Conservation (phyloP, 345 rosid species). For the Gossypium mustelinum region DNA sequence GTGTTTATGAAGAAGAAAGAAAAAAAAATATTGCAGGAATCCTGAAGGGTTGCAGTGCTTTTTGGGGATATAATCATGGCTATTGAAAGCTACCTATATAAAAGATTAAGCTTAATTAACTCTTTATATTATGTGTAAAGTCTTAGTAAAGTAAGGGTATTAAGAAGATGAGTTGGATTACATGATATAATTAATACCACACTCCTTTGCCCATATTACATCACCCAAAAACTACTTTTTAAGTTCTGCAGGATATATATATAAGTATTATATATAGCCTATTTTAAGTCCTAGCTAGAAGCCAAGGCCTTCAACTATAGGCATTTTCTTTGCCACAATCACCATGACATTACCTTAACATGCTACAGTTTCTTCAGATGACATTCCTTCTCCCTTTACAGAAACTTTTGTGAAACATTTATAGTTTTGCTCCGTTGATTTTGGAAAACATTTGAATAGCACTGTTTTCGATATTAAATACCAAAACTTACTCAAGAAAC, state of each 20-base stretch:
- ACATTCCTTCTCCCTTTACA: not conserved
- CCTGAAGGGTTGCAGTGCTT: conserved; percentile 48
- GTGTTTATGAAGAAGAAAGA: conserved; percentile 15
- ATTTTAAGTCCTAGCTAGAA: conserved; percentile 1
- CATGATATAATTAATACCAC: conserved; percentile 28
- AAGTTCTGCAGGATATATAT: not conserved
- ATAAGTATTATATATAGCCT: not conserved
- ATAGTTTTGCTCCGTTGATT: not conserved
- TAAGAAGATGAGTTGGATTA: conserved; percentile 33
- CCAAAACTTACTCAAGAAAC: not conserved
- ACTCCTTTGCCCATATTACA: not conserved
- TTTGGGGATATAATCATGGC: conserved; percentile 49
- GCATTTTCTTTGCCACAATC: conserved; percentile 6
- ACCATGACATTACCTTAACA: conserved; percentile 10
- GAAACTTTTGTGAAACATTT: conserved; percentile 4
- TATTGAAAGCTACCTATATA: conserved; percentile 29
- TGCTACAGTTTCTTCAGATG: not conserved
- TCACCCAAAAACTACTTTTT: conserved; percentile 11
- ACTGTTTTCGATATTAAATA: not conserved
- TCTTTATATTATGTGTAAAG: conserved; percentile 32
- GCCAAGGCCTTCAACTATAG: not conserved
- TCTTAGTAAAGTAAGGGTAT: conserved; percentile 17
- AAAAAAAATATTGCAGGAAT: conserved; percentile 41
- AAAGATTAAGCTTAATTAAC: conserved; percentile 27
- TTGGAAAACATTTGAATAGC: not conserved